A percentile compares a stretch with the other conserved stretches of the same genome.
phyloP scores from a whole-genome alignment of 176 grass and related monocot genomes.

The Poa pratensis region DNA sequence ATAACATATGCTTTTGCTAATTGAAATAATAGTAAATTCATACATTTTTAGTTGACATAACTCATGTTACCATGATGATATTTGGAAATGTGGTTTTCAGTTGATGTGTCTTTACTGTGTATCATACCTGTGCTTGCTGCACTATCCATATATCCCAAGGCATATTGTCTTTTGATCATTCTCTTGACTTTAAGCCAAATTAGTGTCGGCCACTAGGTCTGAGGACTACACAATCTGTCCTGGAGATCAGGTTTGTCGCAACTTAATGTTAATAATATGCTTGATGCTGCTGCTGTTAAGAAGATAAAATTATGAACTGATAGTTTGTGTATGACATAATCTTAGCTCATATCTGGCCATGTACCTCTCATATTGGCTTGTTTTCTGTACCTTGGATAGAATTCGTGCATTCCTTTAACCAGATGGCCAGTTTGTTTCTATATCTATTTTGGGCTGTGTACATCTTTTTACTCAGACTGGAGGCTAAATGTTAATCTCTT shows the following conservation, averaged over 20 bases:
- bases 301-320: conserved; percentile 30
- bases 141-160: not conserved
- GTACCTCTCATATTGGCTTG: not conserved
- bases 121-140: conserved; percentile 15
- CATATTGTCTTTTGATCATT: conserved; percentile 24
- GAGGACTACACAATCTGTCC: conserved; percentile 36
- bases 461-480: conserved; percentile 9
- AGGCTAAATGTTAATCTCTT: conserved; percentile 7
- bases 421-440: conserved; percentile 17
- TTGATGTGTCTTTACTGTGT: not conserved
- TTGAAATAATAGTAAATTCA: not conserved
- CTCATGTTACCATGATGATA: not conserved
- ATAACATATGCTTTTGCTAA: not conserved
- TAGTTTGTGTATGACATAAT: conserved; percentile 25
- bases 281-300: conserved; percentile 27
- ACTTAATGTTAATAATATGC: conserved; percentile 28
- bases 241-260: conserved; percentile 56
- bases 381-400: conserved; percentile 17
- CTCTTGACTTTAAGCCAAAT: conserved; percentile 24
- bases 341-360: conserved; percentile 18
- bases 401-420: conserved; percentile 31
- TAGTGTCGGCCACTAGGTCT: conserved; percentile 40
- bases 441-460: not conserved
- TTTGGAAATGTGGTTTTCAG: conserved; percentile 10
- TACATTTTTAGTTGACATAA: not conserved